Conservation (phyloP, 129 eudicot species). For the Escallonia herrerae region DNA sequence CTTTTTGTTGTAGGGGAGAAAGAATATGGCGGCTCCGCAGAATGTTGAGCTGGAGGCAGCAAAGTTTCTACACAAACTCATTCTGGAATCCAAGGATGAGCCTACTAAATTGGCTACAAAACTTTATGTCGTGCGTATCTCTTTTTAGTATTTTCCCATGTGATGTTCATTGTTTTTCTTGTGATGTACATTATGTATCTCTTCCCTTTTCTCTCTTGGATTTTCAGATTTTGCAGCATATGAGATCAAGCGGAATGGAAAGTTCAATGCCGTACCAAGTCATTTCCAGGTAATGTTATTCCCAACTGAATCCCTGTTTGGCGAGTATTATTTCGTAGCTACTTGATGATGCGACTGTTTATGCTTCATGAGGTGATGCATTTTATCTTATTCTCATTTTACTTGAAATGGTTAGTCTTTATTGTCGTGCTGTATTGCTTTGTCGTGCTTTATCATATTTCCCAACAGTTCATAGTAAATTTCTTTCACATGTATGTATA, state of each 20-base stretch:
- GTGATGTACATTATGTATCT: neutral
- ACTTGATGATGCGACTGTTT: neutral
- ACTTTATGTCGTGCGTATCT: slow-evolving; percentile 70
- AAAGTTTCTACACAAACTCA: slow-evolving; percentile 89
- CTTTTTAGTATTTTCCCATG: neutral
- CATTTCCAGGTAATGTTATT: slow-evolving; percentile 67
- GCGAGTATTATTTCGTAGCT: slow-evolving; percentile 8
- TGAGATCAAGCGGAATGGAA: slow-evolving; percentile 97
- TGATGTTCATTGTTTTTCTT: neutral
- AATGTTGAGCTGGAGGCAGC: slow-evolving; percentile 97
- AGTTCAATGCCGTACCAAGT: slow-evolving; percentile 98
- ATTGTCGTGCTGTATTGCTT: neutral
- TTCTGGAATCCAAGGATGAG: slow-evolving; percentile 93
- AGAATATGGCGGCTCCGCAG: slow-evolving; percentile 66
- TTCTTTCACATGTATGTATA: neutral
- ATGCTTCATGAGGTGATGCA: neutral
- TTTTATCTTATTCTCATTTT: neutral
- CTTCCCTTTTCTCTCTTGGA: slow-evolving; percentile 1
- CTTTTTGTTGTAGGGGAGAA: slow-evolving; percentile 2
- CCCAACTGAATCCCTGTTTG: slow-evolving; percentile 4
- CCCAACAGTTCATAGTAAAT: neutral
- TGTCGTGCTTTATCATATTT: neutral
- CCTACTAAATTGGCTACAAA: slow-evolving; percentile 98
- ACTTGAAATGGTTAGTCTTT: neutral
- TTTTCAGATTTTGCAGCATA: slow-evolving; percentile 85